phyloP scores from a whole-genome alignment of 331 rosid genomes.

The Erythrophleum ivorense region DNA sequence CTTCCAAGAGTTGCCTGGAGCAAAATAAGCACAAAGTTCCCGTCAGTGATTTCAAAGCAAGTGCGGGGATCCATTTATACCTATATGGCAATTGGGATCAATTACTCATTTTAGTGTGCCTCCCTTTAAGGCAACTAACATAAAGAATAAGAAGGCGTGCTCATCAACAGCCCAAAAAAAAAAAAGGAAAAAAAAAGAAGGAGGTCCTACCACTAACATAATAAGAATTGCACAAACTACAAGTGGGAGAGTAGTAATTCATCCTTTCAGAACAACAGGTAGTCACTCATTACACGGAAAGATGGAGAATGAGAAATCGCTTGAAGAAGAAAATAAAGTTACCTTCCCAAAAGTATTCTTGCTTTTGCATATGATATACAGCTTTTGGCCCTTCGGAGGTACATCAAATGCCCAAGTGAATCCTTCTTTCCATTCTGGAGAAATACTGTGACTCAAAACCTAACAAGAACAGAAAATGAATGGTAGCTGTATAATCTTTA shows the following conservation, averaged over 20 bases:
- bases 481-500: conserved; percentile 23
- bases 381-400: conserved; percentile 96
- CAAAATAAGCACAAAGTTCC: conserved; percentile 29
- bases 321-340: conserved; percentile 38
- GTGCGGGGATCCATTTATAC: background rate
- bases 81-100: background rate
- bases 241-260: conserved; percentile 15
- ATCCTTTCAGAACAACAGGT: conserved; percentile 31
- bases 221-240: conserved; percentile 2
- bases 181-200: conserved; percentile 19
- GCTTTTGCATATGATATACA: conserved; percentile 94
- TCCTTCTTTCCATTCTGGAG: conserved; percentile 98
- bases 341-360: conserved; percentile 98
- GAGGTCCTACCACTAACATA: conserved; percentile 3
- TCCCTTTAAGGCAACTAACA: background rate
- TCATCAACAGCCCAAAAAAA: background rate
- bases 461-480: conserved; percentile 42
- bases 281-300: conserved; percentile 13
- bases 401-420: conserved; percentile 96
- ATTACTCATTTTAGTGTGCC: background rate
- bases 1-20: conserved; percentile 86
- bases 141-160: background rate
- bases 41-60: conserved; percentile 37
- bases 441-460: conserved; percentile 83
- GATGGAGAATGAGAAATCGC: conserved; percentile 15